Conservation (phyloP, 139 green algal genomes). For the Chlamydomonas incerta region DNA sequence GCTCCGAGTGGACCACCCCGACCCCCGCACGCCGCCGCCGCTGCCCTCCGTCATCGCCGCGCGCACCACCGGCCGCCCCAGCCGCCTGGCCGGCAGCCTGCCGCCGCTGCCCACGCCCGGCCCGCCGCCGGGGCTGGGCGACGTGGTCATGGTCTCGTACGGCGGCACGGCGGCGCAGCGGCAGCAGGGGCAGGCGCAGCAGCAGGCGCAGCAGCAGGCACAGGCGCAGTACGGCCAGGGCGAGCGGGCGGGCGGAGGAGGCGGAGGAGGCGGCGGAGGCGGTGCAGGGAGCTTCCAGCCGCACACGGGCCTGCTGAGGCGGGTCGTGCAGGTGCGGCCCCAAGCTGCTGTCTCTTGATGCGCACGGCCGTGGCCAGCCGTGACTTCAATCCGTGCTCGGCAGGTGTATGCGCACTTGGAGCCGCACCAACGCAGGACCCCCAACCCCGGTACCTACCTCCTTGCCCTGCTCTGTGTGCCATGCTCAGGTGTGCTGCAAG, state of each 20-base stretch:
- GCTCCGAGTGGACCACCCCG: background rate
- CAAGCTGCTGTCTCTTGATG: no score
- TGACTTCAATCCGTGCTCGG: no score
- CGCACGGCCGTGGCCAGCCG: no score
- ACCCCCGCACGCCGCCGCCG: background rate
- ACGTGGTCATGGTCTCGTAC: slow-evolving; percentile 41
- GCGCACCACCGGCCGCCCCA: background rate
- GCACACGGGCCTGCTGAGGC: background rate
- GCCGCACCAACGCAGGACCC: background rate
- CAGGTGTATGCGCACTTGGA: no score
- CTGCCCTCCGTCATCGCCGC: background rate
- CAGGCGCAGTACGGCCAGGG: no score
- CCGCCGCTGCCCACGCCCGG: slow-evolving; percentile 28
- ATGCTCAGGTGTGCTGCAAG: slow-evolving; percentile 28
- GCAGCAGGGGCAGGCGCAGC: background rate
- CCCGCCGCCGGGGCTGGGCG: slow-evolving; percentile 18
- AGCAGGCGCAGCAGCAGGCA: background rate
- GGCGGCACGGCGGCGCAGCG: background rate
- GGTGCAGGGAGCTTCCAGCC: background rate
- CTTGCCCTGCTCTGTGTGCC: background rate
- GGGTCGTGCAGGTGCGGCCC: slow-evolving; percentile 22
- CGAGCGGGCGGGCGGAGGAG: background rate
- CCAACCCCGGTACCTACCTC: background rate
- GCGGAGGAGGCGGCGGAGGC: background rate
- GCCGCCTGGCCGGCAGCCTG: background rate